Evolutionary conservation across 306 rosid genomes (phyloP), one percentile per base, ranked within the genome.

Genomic region (Phaseolus lunatus): DNA sequence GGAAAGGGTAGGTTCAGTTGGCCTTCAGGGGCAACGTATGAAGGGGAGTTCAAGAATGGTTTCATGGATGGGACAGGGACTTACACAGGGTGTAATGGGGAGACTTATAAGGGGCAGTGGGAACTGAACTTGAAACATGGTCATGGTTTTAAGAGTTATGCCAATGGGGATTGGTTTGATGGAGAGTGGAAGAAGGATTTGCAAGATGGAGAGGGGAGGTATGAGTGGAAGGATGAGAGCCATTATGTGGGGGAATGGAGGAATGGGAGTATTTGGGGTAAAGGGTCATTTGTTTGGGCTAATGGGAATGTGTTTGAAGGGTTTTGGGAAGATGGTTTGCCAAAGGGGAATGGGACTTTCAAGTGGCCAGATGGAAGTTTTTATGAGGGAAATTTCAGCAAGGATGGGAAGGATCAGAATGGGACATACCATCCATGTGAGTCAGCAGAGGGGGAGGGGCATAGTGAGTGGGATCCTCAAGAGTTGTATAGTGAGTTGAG

Each of bases 11-110:
- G 91, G 83, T 94, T 94, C 74, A 94, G 89, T 41, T 94, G 98
- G 98, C 97, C 97, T 1, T 87, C 98, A 0, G 98, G 98, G 5
- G 96, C 98, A 0, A 89, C 94, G 0, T 94, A 94, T 68, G 98
- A 94, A 76, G 98, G 98, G 0, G 96, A 92, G n/a, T 94, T 94
- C 82, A 90, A 89, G 80, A 82, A 75, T 23, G 93, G 97, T 9
- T 89, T 81, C 35, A 94, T 94, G 98, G 95, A 92, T 68, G 98
- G 98, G 8, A 67, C 9, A 0, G 97, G 98, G 0, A 81, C 88
- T 0, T 92, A 94, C 13, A 92, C 88, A 4, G 89, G 89, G 0
- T 65, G 83, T 0, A 89, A 80, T 56, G 97, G 98, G 2, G 93
- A 90, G 1, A 94, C 92, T 2, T 94, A 88, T 22, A 90, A 83